phyloP scores from a whole-genome alignment of 192 early-diverging fungal genomes.

The Paraglomus brasilianum region DNA sequence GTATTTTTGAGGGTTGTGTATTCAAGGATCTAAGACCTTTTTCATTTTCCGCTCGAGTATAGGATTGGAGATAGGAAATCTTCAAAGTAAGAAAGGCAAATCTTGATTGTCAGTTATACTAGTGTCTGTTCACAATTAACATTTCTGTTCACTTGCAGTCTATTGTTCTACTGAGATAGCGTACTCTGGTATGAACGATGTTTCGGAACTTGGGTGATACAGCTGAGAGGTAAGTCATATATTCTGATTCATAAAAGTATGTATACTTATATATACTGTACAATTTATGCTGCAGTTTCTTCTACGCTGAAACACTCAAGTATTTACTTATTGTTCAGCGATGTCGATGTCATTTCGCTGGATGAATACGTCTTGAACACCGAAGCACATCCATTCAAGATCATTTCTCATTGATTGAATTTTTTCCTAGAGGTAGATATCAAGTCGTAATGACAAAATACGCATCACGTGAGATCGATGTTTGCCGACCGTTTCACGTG shows the following conservation, averaged over 20 bases:
- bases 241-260: not conserved
- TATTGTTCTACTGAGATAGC: slow-evolving; percentile 68
- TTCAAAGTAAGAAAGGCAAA: slow-evolving; percentile 47
- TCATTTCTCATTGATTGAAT: slow-evolving; percentile 32
- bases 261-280: not conserved
- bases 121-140: too few relatives aligned
- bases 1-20: not conserved
- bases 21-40: not conserved
- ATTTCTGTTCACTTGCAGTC: slow-evolving; percentile 9
- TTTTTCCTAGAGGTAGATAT: slow-evolving; percentile 28
- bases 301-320: slow-evolving; percentile 84
- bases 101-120: too few relatives aligned
- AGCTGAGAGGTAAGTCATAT: slow-evolving; percentile 38
- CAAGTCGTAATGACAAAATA: not conserved
- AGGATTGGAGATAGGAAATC: slow-evolving; percentile 77
- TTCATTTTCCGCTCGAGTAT: not conserved
- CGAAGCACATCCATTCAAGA: slow-evolving; percentile 75
- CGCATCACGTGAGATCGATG: too few relatives aligned
- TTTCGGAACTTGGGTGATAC: slow-evolving; percentile 40
- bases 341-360: slow-evolving; percentile 56
- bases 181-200: slow-evolving; percentile 43
- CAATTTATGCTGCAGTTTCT: slow-evolving; percentile 52
- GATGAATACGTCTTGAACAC: slow-evolving; percentile 83
- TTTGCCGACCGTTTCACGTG: too few relatives aligned
- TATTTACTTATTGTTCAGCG: slow-evolving; percentile 80